Evolutionary conservation across 2,329 filamentous ascomycete species (phyloP).

Genomic region (Alternaria panax): DNA sequence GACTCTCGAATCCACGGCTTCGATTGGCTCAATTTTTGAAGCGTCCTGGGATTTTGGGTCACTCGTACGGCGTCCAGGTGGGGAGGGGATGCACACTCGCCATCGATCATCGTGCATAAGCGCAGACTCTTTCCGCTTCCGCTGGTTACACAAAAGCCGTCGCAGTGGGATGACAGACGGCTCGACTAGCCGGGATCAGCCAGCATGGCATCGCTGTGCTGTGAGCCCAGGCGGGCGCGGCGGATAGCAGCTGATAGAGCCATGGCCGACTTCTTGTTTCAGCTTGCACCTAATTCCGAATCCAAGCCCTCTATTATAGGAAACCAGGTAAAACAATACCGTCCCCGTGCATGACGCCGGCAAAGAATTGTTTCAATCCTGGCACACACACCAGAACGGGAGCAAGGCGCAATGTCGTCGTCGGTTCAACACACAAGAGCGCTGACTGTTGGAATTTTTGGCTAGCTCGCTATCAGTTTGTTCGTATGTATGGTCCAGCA

Average conservation of each 20-base stretch:
- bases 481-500: background rate
- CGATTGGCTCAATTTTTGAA: slow-evolving; percentile 17
- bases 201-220: background rate
- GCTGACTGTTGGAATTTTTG: background rate
- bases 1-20: background rate
- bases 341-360: background rate
- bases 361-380: background rate
- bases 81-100: slow-evolving; percentile 16
- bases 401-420: background rate
- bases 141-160: slow-evolving; percentile 34
- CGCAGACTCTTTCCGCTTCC: slow-evolving; percentile 27
- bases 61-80: slow-evolving; percentile 19
- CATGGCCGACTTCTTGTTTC: background rate
- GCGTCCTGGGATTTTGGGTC: slow-evolving; percentile 21
- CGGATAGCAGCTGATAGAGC: background rate
- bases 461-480: background rate
- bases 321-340: background rate
- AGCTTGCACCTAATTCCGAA: slow-evolving; percentile 6
- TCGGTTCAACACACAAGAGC: background rate
- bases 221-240: background rate
- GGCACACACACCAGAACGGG: background rate
- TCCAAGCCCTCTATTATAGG: background rate
- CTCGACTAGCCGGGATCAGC: slow-evolving; percentile 16
- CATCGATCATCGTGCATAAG: slow-evolving; percentile 7
- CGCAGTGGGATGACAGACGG: slow-evolving; percentile 21